These are phyloP conservation scores for Pisolithus marmoratus DNA, from an alignment of 768 basidiomycete genomes.

Conservation along the genomic window DNA sequence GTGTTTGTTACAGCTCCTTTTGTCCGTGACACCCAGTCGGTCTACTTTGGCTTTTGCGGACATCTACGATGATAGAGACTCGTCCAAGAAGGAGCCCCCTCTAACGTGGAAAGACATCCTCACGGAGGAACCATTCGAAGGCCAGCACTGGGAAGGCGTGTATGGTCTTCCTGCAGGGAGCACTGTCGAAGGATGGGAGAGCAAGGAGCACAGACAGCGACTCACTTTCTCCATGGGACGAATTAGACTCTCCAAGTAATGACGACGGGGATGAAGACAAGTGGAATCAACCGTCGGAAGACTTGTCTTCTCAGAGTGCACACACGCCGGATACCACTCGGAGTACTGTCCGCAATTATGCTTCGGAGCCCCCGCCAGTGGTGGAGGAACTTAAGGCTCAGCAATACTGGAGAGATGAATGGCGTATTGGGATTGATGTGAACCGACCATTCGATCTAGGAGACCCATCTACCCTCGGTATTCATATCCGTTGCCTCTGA, in stretches of 20 bases:
- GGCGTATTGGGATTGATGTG: conserved; percentile 44
- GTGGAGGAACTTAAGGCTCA: conserved; percentile 56
- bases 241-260: conserved; percentile 34
- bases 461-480: conserved; percentile 71
- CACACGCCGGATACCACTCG: background rate
- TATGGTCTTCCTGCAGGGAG: conserved; percentile 49
- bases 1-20: conserved; percentile 38
- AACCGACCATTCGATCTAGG: conserved; percentile 52
- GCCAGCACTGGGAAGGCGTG: conserved; percentile 81
- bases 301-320: conserved; percentile 4
- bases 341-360: conserved; percentile 1
- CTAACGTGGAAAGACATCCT: conserved; percentile 79
- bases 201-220: conserved; percentile 52
- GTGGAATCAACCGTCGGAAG: conserved; percentile 8
- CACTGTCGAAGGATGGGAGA: conserved; percentile 38
- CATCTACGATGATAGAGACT: conserved; percentile 39
- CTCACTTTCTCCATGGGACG: conserved; percentile 61
- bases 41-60: conserved; percentile 51
- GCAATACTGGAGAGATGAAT: conserved; percentile 74
- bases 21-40: conserved; percentile 49
- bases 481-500: conserved; percentile 3
- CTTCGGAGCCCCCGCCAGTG: conserved; percentile 35
- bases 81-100: conserved; percentile 22
- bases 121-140: conserved; percentile 78
- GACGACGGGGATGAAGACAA: conserved; percentile 3